Conservation (phyloP, 768 basidiomycete species). For the Collybiopsis confluens region DNA sequence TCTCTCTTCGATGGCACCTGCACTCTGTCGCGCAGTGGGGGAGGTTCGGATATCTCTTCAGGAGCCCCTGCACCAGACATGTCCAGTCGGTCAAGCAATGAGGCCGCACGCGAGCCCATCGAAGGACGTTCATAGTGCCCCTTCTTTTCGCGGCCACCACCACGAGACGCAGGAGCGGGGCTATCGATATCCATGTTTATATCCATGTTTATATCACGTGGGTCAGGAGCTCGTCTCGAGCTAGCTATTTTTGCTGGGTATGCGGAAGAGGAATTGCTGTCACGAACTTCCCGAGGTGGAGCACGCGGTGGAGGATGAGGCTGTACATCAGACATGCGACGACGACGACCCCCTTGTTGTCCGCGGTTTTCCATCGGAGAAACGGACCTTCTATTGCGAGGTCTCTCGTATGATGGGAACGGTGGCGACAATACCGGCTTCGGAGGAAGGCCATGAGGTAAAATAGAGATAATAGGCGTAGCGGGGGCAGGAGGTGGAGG, state of each 20-base stretch:
- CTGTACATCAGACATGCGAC: neutral
- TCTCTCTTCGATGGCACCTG: constrained; percentile 29
- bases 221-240: neutral
- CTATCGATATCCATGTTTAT: neutral
- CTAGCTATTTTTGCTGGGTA: neutral
- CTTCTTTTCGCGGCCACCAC: constrained; percentile 8
- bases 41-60: constrained; percentile 10
- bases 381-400: neutral
- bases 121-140: constrained; percentile 5
- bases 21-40: constrained; percentile 33
- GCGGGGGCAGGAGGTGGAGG: neutral
- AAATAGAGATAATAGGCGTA: neutral
- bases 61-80: constrained; percentile 20
- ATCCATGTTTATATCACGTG: neutral
- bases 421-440: neutral
- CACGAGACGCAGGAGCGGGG: constrained; percentile 2
- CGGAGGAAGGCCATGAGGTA: neutral
- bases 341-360: neutral
- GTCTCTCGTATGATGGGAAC: neutral
- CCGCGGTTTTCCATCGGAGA: neutral
- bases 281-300: neutral
- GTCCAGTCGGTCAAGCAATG: constrained; percentile 34
- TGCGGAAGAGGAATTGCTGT: neutral
- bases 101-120: constrained; percentile 22
- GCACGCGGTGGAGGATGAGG: neutral